Percentiles rank a stretch among this genome's conserved stretches.
phyloP scores from a whole-genome alignment of 2,329 filamentous ascomycete genomes.

The Penicillium sp. region DNA sequence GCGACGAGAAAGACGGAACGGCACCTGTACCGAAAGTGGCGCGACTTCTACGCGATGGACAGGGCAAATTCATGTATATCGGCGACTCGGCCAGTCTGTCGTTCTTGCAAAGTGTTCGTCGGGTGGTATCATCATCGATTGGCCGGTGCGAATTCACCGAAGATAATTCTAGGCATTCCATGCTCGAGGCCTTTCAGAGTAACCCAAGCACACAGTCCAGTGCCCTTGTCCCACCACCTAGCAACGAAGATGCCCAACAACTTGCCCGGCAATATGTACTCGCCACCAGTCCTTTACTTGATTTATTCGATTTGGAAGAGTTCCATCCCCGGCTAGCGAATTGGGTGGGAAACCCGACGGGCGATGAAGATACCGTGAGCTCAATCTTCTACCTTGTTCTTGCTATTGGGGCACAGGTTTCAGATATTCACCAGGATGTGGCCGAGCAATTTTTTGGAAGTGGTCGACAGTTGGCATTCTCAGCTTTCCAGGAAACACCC shows the following conservation, averaged over 20 bases:
- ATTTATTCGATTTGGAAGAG: slow-evolving; percentile 54
- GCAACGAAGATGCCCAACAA: slow-evolving; percentile 44
- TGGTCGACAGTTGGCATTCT: slow-evolving; percentile 50
- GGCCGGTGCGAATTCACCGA: slow-evolving; percentile 48
- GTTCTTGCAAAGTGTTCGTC: slow-evolving; percentile 57
- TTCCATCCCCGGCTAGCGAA: slow-evolving; percentile 44
- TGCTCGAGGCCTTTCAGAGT: slow-evolving; percentile 46
- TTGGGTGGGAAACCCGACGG: slow-evolving; percentile 42
- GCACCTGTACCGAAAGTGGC: slow-evolving; percentile 43
- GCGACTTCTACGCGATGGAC: slow-evolving; percentile 55
- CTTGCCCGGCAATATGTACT: slow-evolving; percentile 50
- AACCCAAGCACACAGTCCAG: slow-evolving; percentile 34
- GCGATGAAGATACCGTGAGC: slow-evolving; percentile 47
- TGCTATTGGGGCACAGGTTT: slow-evolving; percentile 53
- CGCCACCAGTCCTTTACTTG: slow-evolving; percentile 53
- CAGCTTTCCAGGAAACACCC: slow-evolving; percentile 53
- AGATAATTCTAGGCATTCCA: slow-evolving; percentile 46
- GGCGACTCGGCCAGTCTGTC: slow-evolving; percentile 59
- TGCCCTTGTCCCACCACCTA: slow-evolving; percentile 36
- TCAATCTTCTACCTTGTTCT: slow-evolving; percentile 57
- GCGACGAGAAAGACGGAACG: slow-evolving; percentile 38
- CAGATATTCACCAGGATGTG: slow-evolving; percentile 43
- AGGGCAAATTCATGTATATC: slow-evolving; percentile 60
- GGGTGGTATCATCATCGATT: slow-evolving; percentile 52
- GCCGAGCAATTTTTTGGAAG: slow-evolving; percentile 55